Percentiles rank a stretch among this genome's conserved stretches.
These are phyloP conservation scores for Fusarium tanahbumbuense DNA, from an alignment of 2,329 filamentous ascomycete genomes.

Conservation along the genomic window DNA sequence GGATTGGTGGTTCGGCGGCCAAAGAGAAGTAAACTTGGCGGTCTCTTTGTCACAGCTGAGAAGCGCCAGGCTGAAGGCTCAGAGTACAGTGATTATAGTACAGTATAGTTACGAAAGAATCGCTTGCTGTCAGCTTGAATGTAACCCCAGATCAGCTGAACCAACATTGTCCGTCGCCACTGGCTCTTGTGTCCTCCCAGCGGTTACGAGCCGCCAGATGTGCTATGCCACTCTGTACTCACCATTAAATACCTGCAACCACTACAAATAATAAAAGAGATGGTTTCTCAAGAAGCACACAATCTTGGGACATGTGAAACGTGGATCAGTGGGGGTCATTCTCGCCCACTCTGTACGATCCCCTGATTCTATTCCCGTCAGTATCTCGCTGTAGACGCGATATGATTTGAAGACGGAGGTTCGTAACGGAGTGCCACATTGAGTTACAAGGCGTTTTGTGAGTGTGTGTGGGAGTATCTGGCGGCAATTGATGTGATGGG, in stretches of 20 bases:
- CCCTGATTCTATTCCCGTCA: slow-evolving; percentile 31
- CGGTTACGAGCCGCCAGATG: slow-evolving; percentile 34
- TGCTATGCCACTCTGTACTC: not conserved
- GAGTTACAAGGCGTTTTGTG: slow-evolving; percentile 25
- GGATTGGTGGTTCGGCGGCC: slow-evolving; percentile 57
- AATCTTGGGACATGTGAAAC: slow-evolving; percentile 34
- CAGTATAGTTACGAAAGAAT: not conserved
- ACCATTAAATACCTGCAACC: slow-evolving; percentile 15
- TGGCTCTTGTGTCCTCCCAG: slow-evolving; percentile 9
- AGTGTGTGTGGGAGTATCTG: slow-evolving; percentile 9
- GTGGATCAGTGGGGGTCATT: slow-evolving; percentile 27
- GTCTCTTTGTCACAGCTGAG: slow-evolving; percentile 19
- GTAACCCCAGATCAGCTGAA: slow-evolving; percentile 31
- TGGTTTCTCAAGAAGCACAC: slow-evolving; percentile 13
- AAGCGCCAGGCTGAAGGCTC: slow-evolving; percentile 17
- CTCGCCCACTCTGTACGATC: slow-evolving; percentile 5
- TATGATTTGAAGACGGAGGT: slow-evolving; percentile 29
- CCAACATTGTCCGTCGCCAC: slow-evolving; percentile 7
- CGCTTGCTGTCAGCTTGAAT: slow-evolving; percentile 32
- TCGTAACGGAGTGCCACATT: slow-evolving; percentile 34
- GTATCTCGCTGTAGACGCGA: slow-evolving; percentile 29
- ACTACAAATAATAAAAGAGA: slow-evolving; percentile 8
- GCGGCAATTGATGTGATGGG: slow-evolving; percentile 20
- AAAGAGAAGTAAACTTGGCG: slow-evolving; percentile 26
- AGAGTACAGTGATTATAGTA: not conserved